Conservation (phyloP, 169 alveolate species). For the Plasmodium vivax region DNA sequence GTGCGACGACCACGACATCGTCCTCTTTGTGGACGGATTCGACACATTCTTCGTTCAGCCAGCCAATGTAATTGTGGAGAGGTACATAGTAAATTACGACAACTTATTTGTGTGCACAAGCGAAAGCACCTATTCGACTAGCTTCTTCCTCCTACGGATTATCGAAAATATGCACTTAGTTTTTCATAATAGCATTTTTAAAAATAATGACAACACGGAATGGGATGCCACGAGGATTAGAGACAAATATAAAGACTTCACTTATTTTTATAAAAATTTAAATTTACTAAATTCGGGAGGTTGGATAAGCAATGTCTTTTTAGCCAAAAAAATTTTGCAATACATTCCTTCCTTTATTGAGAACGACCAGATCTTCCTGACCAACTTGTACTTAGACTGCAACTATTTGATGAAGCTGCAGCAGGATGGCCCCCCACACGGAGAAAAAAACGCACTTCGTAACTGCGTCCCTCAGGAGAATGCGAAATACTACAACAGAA, state of each 20-base stretch:
- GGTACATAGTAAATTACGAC: conserved; percentile 61
- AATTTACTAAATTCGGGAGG: conserved; percentile 63
- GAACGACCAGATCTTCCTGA: conserved; percentile 61
- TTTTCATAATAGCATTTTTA: conserved; percentile 62
- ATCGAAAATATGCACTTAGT: conserved; percentile 70
- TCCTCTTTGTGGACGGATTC: conserved; percentile 68
- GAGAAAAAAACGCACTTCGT: background rate
- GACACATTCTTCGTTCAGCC: conserved; percentile 66
- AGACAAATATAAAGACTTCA: conserved; percentile 42
- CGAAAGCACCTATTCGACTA: conserved; percentile 40
- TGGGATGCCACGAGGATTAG: conserved; percentile 42
- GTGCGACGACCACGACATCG: conserved; percentile 53
- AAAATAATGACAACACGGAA: conserved; percentile 38
- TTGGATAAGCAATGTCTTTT: conserved; percentile 62
- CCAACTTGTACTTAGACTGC: conserved; percentile 63
- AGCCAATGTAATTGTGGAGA: conserved; percentile 59
- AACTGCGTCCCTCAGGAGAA: background rate
- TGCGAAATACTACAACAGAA: conserved; percentile 33
- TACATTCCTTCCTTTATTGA: conserved; percentile 72
- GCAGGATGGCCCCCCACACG: background rate
- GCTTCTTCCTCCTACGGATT: conserved; percentile 20
- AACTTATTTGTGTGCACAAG: conserved; percentile 68
- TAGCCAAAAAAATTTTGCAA: conserved; percentile 50
- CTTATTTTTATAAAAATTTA: conserved; percentile 59
- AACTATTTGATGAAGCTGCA: conserved; percentile 22